A percentile compares a stretch with the other conserved stretches of the same genome.
These are phyloP conservation scores for Hygrocybe coccinea DNA, from an alignment of 768 basidiomycete genomes.

Conservation along the genomic window DNA sequence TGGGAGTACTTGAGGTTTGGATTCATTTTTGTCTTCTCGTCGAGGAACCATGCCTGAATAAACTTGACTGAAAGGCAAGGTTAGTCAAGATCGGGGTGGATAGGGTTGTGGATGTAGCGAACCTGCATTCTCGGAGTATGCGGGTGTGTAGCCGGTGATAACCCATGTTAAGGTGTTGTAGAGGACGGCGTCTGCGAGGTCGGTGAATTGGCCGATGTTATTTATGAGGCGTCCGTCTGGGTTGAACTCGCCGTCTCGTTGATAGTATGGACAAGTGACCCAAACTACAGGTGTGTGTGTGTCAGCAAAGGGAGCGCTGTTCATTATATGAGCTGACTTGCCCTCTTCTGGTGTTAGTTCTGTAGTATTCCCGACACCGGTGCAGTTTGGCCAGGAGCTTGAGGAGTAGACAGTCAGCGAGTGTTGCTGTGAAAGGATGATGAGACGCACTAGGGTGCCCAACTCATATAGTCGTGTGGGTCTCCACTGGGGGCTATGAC, in stretches of 20 bases:
- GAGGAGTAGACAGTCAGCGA: background rate
- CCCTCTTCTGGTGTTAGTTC: constrained; percentile 50
- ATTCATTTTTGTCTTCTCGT: constrained; percentile 54
- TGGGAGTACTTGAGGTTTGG: constrained; percentile 59
- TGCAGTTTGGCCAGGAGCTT: constrained; percentile 64
- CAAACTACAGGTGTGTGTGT: constrained; percentile 38
- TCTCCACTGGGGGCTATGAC: constrained; percentile 48
- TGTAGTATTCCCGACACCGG: constrained; percentile 52
- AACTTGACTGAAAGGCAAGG: constrained; percentile 32
- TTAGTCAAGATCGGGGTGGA: background rate
- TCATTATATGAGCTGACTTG: constrained; percentile 20
- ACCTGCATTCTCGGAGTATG: constrained; percentile 43
- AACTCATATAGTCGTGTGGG: constrained; percentile 63
- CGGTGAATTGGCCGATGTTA: constrained; percentile 51
- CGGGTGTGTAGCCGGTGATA: constrained; percentile 34
- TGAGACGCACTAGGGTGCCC: constrained; percentile 58
- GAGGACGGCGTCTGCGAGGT: constrained; percentile 54
- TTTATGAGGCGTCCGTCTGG: constrained; percentile 56
- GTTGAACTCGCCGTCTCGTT: constrained; percentile 59
- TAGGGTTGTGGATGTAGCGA: constrained; percentile 7
- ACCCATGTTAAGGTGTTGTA: constrained; percentile 57
- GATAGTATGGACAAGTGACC: constrained; percentile 52
- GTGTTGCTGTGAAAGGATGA: background rate
- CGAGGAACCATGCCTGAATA: constrained; percentile 58
- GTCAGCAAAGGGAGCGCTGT: background rate